phyloP scores from a whole-genome alignment of 805 yeast species.

The Geotrichum ghanense region DNA sequence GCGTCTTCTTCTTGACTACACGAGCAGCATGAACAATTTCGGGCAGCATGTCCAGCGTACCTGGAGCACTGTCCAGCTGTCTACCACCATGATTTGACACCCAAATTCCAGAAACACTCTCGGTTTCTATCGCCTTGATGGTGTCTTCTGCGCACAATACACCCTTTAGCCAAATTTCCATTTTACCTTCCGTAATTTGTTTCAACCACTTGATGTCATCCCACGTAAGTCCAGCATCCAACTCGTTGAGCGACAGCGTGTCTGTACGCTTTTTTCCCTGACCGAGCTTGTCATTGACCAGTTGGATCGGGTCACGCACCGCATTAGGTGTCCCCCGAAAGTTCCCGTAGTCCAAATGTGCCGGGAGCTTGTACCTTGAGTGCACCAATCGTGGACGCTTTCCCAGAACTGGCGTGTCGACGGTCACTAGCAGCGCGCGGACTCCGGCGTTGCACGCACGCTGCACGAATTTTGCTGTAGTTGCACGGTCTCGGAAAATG shows the following conservation, averaged over 20 bases:
- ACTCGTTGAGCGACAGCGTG: neutral
- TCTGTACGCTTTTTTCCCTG: neutral
- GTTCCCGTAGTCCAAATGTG: constrained; percentile 20
- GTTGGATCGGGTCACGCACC: neutral
- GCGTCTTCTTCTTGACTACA: constrained; percentile 21
- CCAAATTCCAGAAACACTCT: constrained; percentile 50
- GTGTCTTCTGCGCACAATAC: constrained; percentile 59
- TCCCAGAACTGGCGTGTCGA: constrained; percentile 47
- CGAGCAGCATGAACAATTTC: constrained; percentile 32
- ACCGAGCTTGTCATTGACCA: constrained; percentile 1
- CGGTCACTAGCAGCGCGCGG: constrained; percentile 40
- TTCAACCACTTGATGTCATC: constrained; percentile 16
- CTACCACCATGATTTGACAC: constrained; percentile 74
- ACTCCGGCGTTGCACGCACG: constrained; percentile 10
- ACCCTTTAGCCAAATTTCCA: constrained; percentile 50
- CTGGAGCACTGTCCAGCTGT: constrained; percentile 51
- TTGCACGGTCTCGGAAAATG: constrained; percentile 17
- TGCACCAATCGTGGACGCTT: constrained; percentile 37
- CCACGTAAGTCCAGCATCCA: constrained; percentile 3
- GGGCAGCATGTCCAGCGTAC: constrained; percentile 55
- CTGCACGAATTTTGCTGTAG: constrained; percentile 13
- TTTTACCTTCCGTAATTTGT: constrained; percentile 25
- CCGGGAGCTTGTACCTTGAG: constrained; percentile 16
- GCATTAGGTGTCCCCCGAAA: constrained; percentile 6
- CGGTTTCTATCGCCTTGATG: constrained; percentile 39